These are phyloP conservation scores for Schwanniomyces etchellsii DNA, from an alignment of 1,139 yeast genomes.

Conservation along the genomic window DNA sequence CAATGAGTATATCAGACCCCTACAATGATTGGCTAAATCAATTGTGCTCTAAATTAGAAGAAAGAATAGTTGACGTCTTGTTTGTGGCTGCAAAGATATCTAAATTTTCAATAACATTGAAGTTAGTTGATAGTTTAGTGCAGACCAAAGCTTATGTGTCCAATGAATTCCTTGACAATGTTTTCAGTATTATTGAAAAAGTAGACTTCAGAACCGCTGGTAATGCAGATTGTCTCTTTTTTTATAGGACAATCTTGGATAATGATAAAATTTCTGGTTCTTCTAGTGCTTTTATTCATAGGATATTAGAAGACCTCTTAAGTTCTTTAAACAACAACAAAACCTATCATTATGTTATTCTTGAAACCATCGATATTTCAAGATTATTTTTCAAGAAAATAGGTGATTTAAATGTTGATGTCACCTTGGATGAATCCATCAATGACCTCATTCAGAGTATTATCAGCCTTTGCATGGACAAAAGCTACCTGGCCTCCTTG, in stretches of 20 bases:
- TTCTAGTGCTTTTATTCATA: slow-evolving; percentile 15
- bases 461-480: slow-evolving; percentile 30
- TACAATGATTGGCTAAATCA: no score
- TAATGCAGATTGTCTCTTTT: slow-evolving; percentile 20
- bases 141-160: slow-evolving; percentile 9
- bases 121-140: slow-evolving; percentile 25
- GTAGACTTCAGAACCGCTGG: slow-evolving; percentile 17
- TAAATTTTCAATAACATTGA: slow-evolving; percentile 19
- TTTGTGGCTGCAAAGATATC: slow-evolving; percentile 14
- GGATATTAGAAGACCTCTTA: slow-evolving; percentile 39
- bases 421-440: slow-evolving; percentile 13
- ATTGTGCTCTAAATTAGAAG: no score
- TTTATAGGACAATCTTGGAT: slow-evolving; percentile 20
- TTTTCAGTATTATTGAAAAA: slow-evolving; percentile 13
- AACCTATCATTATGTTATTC: slow-evolving; percentile 40
- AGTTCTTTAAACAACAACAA: slow-evolving; percentile 31
- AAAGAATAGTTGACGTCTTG: slow-evolving; percentile 13
- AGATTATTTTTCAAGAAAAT: slow-evolving; percentile 25
- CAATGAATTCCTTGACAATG: slow-evolving; percentile 12
- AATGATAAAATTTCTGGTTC: slow-evolving; percentile 9
- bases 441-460: slow-evolving; percentile 13
- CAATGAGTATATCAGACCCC: no score
- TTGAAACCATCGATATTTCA: slow-evolving; percentile 44
- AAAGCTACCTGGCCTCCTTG: slow-evolving; percentile 45
- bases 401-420: slow-evolving; percentile 10